Evolutionary conservation across 1,284 basidiomycete species (phyloP).

Genomic region (Cryptococcus sp.): DNA sequence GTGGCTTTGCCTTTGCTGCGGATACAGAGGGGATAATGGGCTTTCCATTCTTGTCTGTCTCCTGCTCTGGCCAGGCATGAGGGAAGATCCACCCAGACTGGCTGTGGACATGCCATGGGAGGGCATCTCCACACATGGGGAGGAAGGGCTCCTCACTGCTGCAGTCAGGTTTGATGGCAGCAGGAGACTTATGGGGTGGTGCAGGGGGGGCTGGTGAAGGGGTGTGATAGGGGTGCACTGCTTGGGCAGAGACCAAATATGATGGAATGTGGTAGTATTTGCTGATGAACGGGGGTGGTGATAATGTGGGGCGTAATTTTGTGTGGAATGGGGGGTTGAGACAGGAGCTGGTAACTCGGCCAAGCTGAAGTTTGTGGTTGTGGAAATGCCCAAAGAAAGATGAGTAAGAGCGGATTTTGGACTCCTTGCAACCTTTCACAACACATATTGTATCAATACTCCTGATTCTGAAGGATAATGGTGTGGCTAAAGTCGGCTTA

Average conservation of each 20-base stretch:
- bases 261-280: not conserved
- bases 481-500: too few species aligned
- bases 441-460: too few species aligned
- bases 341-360: too few species aligned
- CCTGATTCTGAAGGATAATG: too few species aligned
- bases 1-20: not conserved
- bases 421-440: too few species aligned
- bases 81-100: slow-evolving; percentile 15
- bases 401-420: too few species aligned
- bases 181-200: too few species aligned
- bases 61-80: not conserved
- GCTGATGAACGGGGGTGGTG: not conserved
- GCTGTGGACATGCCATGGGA: slow-evolving; percentile 1
- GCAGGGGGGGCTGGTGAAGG: too few species aligned
- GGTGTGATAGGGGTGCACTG: too few species aligned
- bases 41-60: not conserved
- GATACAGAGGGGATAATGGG: slow-evolving; percentile 6
- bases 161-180: slow-evolving; percentile 6
- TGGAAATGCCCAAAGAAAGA: too few species aligned
- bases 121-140: slow-evolving; percentile 10
- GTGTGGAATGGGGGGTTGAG: too few species aligned
- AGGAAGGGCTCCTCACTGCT: slow-evolving; percentile 4
- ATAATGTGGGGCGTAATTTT: not conserved
- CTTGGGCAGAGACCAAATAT: slow-evolving; percentile 1
- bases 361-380: too few species aligned